These are phyloP conservation scores for Pseudonectria buxi DNA, from an alignment of 2,329 filamentous ascomycete genomes.

Conservation along the genomic window DNA sequence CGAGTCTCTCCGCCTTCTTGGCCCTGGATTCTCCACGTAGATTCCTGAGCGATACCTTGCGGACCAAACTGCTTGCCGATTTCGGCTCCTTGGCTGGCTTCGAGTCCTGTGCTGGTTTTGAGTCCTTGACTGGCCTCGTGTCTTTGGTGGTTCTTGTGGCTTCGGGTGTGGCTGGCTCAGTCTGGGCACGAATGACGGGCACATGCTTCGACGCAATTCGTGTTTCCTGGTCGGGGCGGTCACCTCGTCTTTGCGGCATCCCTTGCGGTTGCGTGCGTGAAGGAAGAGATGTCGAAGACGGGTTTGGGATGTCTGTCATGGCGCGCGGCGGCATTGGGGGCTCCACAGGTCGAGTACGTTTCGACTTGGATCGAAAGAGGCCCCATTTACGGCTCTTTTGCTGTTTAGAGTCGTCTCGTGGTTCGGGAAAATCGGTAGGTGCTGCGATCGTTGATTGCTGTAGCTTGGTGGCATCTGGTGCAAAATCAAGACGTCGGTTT, in stretches of 20 bases:
- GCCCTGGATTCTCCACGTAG: conserved; percentile 17
- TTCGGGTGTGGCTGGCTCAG: conserved; percentile 26
- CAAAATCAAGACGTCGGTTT: conserved; percentile 30
- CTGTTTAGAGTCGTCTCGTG: conserved; percentile 27
- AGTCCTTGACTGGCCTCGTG: conserved; percentile 2
- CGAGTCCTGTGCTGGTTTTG: conserved; percentile 5
- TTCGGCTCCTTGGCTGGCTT: conserved; percentile 11
- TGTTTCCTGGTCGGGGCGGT: conserved; percentile 7
- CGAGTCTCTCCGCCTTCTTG: conserved; percentile 13
- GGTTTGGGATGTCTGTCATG: conserved; percentile 18
- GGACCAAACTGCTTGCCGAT: conserved; percentile 16
- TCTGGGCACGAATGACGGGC: conserved; percentile 37
- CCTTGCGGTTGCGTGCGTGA: conserved; percentile 2
- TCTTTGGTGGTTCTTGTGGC: conserved; percentile 5
- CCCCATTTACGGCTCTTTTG: conserved; percentile 51
- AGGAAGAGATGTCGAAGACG: conserved; percentile 14
- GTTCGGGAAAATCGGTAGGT: conserved; percentile 10
- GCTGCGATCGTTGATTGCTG: conserved; percentile 21
- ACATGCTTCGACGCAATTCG: conserved; percentile 30
- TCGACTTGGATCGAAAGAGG: conserved; percentile 44
- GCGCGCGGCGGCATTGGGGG: conserved; percentile 12
- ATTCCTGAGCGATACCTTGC: conserved; percentile 19
- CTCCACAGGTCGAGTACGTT: conserved; percentile 17
- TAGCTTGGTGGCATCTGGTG: conserved; percentile 22
- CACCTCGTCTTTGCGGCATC: neutral